Base-by-base conservation (phyloP, 495 filamentous ascomycete genomes). In the Pseudotulostoma volvatum region DNA sequence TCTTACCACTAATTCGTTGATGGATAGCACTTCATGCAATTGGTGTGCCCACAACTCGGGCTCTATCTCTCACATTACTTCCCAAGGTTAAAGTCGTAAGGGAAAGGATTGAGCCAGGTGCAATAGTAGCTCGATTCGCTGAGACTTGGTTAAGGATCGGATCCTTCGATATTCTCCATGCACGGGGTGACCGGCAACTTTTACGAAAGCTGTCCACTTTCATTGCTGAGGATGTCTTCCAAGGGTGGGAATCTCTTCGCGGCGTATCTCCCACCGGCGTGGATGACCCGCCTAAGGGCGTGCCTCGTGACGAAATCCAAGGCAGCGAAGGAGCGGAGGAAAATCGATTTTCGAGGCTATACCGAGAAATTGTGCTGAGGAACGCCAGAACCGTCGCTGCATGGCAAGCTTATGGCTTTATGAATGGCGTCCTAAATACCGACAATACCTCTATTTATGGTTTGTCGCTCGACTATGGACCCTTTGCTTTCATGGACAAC, bases 361-460 rank as follows among this genome's bases (percentile, higher is more conserved):
- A 93, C 55, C 73, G 90, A 36, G 86, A 92, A 47, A 79, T 97
- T 36, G 74, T 74, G 11, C 77, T 82, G 1, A 72, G 81, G 33
- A 97, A 95, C 49, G 90, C 90, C 0, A 67, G 73, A 31, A 93
- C 82, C 0, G 87, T 95, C 1, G 90, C 90, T 8, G 73, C 76
- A 39, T 97, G 90, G 90, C 90, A 97, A 59, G 83, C 83, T 15
- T 95, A 93, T 58, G 90, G 81, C 9, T 97, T 97, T 60, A 95
- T 88, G 70, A 97, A 97, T 51, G 90, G 90, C 13, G 90, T 97
- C 15, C 64, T 97, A 21, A 88, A 94, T 49, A 95, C 90, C 0
- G 90, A 97, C 53, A 97, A 97, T 53, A 97, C 88, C 0, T 92
- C 83, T 3, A 69, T 97, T 37, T 77, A 78, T 25, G 90, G 90